phyloP scores from a whole-genome alignment of 305 asterid species.

The Fraxinus sp. region DNA sequence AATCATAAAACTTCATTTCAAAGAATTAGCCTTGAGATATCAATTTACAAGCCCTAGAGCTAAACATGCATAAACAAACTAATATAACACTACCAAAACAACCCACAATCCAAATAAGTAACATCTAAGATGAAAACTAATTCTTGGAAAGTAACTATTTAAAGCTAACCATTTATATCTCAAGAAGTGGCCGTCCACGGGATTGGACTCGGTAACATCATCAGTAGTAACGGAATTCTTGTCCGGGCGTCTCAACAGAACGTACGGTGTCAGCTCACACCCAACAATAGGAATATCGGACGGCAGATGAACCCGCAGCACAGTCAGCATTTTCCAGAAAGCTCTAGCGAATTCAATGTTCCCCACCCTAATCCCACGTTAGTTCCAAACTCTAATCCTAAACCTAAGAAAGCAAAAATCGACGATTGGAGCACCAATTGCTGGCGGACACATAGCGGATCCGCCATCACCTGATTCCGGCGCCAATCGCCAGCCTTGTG shows the following conservation, averaged over 20 bases:
- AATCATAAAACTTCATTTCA: neutral
- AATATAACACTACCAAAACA: neutral
- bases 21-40: neutral
- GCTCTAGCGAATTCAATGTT: constrained; percentile 26
- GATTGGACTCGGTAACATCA: constrained; percentile 59
- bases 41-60: constrained; percentile 7
- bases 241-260: constrained; percentile 62
- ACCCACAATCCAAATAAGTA: neutral
- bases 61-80: neutral
- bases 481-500: constrained; percentile 57
- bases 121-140: neutral
- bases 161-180: constrained; percentile 64
- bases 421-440: constrained; percentile 26
- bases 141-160: neutral
- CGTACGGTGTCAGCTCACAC: constrained; percentile 69
- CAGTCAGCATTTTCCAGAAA: constrained; percentile 56
- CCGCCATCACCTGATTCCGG: constrained; percentile 70
- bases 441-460: constrained; percentile 64
- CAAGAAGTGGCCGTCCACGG: constrained; percentile 57
- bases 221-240: constrained; percentile 41
- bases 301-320: constrained; percentile 73
- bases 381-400: constrained; percentile 18
- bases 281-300: constrained; percentile 80
- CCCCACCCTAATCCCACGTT: constrained; percentile 24
- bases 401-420: constrained; percentile 24